Evolutionary conservation across 345 rosid genomes (phyloP).

Genomic region (Eucalyptus erythrocorys): DNA sequence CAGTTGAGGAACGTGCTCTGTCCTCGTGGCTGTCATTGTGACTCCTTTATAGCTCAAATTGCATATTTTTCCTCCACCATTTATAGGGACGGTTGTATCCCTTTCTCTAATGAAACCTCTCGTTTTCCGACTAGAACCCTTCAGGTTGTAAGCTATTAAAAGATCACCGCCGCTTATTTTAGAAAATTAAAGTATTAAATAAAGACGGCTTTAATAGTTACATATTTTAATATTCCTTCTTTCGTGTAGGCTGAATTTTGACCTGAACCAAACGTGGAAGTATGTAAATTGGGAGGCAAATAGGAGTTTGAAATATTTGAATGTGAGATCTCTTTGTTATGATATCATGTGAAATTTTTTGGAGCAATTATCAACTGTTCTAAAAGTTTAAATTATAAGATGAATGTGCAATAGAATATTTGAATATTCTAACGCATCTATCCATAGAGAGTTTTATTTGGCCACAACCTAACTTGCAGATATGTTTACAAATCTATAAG

Average conservation of each 20-base stretch:
- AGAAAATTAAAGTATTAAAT: not conserved
- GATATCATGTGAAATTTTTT: not conserved
- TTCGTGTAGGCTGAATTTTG: not conserved
- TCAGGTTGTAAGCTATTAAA: not conserved
- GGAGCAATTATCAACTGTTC: fast-evolving
- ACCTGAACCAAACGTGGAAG: not conserved
- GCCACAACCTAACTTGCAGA: not conserved
- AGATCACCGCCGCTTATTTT: not conserved
- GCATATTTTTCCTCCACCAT: not conserved
- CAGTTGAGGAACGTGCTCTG: not conserved
- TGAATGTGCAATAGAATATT: not conserved
- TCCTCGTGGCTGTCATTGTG: not conserved
- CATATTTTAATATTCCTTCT: not conserved
- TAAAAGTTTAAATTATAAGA: not conserved
- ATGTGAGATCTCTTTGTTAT: too few relatives aligned
- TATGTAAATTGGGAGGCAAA: not conserved
- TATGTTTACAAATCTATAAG: not conserved
- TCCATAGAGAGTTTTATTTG: not conserved
- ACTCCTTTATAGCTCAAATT: not conserved
- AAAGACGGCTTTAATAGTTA: not conserved
- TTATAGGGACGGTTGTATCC: not conserved
- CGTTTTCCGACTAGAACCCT: not conserved
- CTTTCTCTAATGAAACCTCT: not conserved
- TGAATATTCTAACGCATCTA: not conserved
- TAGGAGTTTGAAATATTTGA: not conserved